Percentiles rank a stretch among this genome's conserved stretches.
Evolutionary conservation across 164 flowering plant species (phyloP).

Genomic region (Pachysandra terminalis): DNA sequence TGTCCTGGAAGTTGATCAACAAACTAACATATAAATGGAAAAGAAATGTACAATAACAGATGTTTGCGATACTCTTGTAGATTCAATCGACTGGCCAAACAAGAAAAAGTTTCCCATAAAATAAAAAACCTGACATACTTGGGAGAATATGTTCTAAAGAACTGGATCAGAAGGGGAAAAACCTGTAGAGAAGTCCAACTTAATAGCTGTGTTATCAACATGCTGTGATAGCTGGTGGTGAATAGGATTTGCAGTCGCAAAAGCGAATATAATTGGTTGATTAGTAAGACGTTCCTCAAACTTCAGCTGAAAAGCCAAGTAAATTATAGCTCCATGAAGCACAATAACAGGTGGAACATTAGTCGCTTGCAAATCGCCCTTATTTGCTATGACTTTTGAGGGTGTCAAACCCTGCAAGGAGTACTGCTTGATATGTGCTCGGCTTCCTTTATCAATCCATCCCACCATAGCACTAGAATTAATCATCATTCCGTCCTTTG

Average conservation of each 20-base stretch:
- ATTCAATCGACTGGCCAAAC: not conserved
- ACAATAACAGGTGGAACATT: constrained; percentile 51
- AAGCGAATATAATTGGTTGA: constrained; percentile 65
- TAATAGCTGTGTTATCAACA: constrained; percentile 54
- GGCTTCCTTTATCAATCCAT: constrained; percentile 54
- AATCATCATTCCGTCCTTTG: constrained; percentile 75
- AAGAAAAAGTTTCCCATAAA: not conserved
- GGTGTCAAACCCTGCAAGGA: constrained; percentile 37
- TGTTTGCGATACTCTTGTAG: too few species aligned
- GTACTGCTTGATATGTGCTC: constrained; percentile 55
- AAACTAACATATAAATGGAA: not conserved
- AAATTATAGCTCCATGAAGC: constrained; percentile 53
- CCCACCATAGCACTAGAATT: constrained; percentile 92
- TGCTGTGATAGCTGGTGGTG: constrained; percentile 48
- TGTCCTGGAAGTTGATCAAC: not conserved
- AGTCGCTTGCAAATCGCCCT: constrained; percentile 64
- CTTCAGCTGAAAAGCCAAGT: constrained; percentile 80
- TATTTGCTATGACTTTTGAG: constrained; percentile 45
- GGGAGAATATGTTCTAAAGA: constrained; percentile 1
- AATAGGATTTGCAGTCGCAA: constrained; percentile 38
- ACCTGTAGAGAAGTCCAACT: constrained; percentile 73
- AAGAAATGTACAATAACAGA: not conserved
- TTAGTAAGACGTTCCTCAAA: constrained; percentile 22
- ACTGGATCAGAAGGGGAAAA: constrained; percentile 2
- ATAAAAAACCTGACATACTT: not conserved